Base-by-base conservation (phyloP, 108 stramenopile species). In the Cyclotella choctawhatcheeana region DNA sequence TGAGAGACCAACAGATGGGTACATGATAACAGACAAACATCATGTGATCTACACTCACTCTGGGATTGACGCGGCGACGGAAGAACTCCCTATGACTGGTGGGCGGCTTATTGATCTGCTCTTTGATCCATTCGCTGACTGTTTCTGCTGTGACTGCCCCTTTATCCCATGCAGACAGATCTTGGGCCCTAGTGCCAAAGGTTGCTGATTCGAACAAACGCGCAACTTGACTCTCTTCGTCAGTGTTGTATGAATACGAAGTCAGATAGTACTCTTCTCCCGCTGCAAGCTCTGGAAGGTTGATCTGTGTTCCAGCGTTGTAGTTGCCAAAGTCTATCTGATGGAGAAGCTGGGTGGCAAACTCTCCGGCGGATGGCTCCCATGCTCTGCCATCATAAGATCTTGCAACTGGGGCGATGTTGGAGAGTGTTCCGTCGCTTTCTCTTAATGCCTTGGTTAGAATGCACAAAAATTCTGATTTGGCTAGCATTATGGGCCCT, bases 281-380 rank as follows among this genome's bases (percentile, higher is more conserved):
- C n/a, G 52, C 27, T 64, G 53, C 63, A 48, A 77, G 69, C 14
- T 35, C 52, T 48, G 80, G 80, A 13, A 81, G 61, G 64, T 47
- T 56, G 52, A 79, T 67, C 27, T 73, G 71, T 47, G 75, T 71
- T 44, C 80, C 80, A 27, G n/a, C 21, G 55, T 33, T 44, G 48
- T 58, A 77, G 53, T 79, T 54, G 0, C 60, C 71, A 34, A 79
- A 69, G 0, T 62, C 65, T 67, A 54, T 25, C 4, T 64, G 67
- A 22, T 73, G 66, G 0, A 79, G 54, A 27, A 81, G 44, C n/a
- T 43, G 18, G 18, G 55, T 66, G 4, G 78, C 78, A 68, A 79
- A 79, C 40, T 73, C 81, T 27, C 81, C 81, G 3, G 77, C 65
- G 13, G 75, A 66, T 24, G 44, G 71, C 70, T 85, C 84, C 84